Evolutionary conservation across 306 rosid genomes (phyloP), one percentile per base, ranked within the genome.

Genomic region (Dicorynia guianensis): DNA sequence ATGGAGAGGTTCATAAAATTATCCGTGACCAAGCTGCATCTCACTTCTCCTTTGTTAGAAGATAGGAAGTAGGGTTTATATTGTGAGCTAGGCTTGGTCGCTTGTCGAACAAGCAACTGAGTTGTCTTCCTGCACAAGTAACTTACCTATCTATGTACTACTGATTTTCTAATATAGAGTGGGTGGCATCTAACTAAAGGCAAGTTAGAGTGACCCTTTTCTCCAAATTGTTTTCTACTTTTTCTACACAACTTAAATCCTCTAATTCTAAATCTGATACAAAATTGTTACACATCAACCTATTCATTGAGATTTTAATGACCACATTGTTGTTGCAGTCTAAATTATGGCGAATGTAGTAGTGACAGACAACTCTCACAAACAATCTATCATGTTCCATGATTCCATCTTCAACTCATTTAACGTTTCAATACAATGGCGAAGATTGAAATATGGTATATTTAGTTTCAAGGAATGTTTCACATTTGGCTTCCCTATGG

Each of bases 261-360:
- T 25, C 8, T 17, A 33, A 67, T 13, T 50, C 65, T 42, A 13
- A 42, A 60, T 39, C 46, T 38, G 33, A 77, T 40, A 61, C 4
- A 59, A 52, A 49, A 54, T 30, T 20, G 39, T 42, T 19, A 55
- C 5, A 1, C 36, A 35, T 19, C 63, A 50, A 46, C 75, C 38
- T 47, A 35, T 67, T 58, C 7, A 58, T 67, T 75, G 54, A 54
- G 5, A 54, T 75, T 73, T 63, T 40, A n/a, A 6, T 36, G 65
- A 14, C 47, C 30, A 0, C 1, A 43, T 42, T 66, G 59, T 12
- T 7, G 55, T 30, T 48, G 69, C 71, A 38, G 61, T 19, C 69
- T 57, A 56, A 11, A 6, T 33, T 7, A 55, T 55, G 74, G 57
- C 46, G 25, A 76, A 67, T 55, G 43, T 7, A 35, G 12, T 12